Base-by-base conservation (phyloP, 306 rosid genomes). In the Amphicarpaea edgeworthii region DNA sequence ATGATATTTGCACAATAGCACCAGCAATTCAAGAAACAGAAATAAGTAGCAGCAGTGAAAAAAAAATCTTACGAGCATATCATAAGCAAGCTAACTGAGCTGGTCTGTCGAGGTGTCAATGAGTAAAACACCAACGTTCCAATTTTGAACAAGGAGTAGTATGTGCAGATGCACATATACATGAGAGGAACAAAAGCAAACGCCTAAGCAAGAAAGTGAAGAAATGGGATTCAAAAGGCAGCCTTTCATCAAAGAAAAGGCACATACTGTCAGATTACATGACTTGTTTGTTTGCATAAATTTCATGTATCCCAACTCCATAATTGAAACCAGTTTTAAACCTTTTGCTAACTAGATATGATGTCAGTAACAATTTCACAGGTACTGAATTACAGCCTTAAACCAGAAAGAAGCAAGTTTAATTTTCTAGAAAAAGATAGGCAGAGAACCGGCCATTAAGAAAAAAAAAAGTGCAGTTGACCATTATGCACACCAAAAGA, bases 151-250 rank as follows among this genome's bases (percentile, higher is more conserved):
- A 95, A 80, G 75, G 98, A 95, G 87, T 87, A 92, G 81, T 95
- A 95, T 58, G 98, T 95, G 87, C 99, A 95, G 70, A 95, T 64
- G 88, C 99, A 95, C 99, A 92, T 95, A 83, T 95, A 95, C 97
- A 95, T 78, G 82, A 95, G 89, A 76, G 99, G 99, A 79, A 90
- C 86, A 79, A 90, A 88, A 64, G 99, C 99, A 85, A 90, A 85
- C 12, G 83, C 92, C 98, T 95, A 90, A 61, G 79, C 32, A 57
- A 83, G 69, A 79, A 85, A 81, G 70, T 75, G 67, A 77, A 76
- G 28, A 70, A 37, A 83, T 73, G 71, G 71, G 81, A 70, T 46
- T 84, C 77, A 49, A 62, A 76, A 51, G 49, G 75, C 38, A 63
- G 65, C 20, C 23, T n/a, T 67, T 68, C 73, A 74, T 74, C 45